phyloP scores from a whole-genome alignment of 164 flowering plant genomes.

The Vitis vinifera region DNA sequence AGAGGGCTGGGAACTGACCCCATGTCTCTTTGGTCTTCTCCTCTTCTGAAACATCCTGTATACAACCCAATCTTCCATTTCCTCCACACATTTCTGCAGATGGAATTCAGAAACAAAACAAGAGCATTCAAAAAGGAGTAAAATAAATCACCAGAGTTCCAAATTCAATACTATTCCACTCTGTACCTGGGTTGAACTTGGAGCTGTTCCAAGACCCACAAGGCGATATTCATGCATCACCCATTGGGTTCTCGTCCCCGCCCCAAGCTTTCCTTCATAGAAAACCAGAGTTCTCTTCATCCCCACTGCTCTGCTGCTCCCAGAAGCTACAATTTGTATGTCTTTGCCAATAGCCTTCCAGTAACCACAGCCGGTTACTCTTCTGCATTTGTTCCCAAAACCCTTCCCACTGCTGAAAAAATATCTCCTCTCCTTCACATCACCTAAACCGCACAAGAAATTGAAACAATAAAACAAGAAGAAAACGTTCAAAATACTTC shows the following conservation, averaged over 20 bases:
- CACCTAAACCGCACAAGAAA: constrained; percentile 10
- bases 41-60: constrained; percentile 31
- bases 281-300: constrained; percentile 29
- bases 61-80: constrained; percentile 34
- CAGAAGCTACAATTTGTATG: constrained; percentile 25
- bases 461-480: neutral
- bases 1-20: constrained; percentile 4
- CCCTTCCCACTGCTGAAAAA: constrained; percentile 24
- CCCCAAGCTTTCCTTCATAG: constrained; percentile 9
- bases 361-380: constrained; percentile 32
- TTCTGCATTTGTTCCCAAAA: constrained; percentile 9
- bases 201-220: constrained; percentile 1
- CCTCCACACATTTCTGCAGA: constrained; percentile 20
- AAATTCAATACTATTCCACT: neutral
- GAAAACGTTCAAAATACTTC: no score
- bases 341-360: constrained; percentile 36
- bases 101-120: neutral
- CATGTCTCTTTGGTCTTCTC: constrained; percentile 10
- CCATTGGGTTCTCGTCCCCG: constrained; percentile 29
- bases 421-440: constrained; percentile 18
- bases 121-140: neutral
- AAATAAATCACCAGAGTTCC: neutral
- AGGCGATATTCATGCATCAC: constrained; percentile 36
- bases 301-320: constrained; percentile 19
- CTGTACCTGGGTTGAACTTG: constrained; percentile 19